A percentile compares a stretch with the other conserved stretches of the same genome.
phyloP scores from a whole-genome alignment of 2,329 filamentous ascomycete species.

The Phoma sp. region DNA sequence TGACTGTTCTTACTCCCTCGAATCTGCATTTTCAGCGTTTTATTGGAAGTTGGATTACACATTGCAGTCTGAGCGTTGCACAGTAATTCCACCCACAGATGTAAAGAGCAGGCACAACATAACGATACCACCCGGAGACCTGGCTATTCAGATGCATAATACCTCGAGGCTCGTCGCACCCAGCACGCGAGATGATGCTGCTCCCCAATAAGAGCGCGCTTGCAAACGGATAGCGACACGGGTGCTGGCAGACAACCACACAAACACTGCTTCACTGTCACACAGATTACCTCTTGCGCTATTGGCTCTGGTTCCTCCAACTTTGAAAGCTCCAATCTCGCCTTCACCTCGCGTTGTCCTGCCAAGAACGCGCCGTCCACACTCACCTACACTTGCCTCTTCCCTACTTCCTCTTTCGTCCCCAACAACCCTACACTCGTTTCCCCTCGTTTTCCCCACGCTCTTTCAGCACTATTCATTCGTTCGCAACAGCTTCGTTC shows the following conservation, averaged over 20 bases:
- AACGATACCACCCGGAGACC: not conserved
- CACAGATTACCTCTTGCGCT: not conserved
- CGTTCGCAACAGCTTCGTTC: not conserved
- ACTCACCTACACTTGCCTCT: slow-evolving; percentile 12
- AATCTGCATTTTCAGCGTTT: no score
- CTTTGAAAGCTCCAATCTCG: slow-evolving; percentile 2
- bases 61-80: not conserved
- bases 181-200: not conserved
- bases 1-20: no score
- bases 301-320: slow-evolving; percentile 17
- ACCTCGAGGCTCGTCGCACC: not conserved
- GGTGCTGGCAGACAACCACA: slow-evolving; percentile 7
- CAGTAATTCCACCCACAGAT: not conserved
- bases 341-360: not conserved
- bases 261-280: slow-evolving; percentile 21
- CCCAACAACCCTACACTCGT: slow-evolving; percentile 12
- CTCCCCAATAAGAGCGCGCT: slow-evolving; percentile 7
- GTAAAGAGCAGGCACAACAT: not conserved
- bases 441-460: slow-evolving; percentile 11
- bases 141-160: no score
- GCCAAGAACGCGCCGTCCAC: not conserved
- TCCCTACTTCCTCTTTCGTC: slow-evolving; percentile 3
- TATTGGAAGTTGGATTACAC: no score
- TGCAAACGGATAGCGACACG: slow-evolving; percentile 10
- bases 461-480: slow-evolving; percentile 4